Percentiles rank a stretch among this genome's conserved stretches.
Evolutionary conservation across 2,329 filamentous ascomycete genomes (phyloP).

Genomic region (Beauveria sp.): DNA sequence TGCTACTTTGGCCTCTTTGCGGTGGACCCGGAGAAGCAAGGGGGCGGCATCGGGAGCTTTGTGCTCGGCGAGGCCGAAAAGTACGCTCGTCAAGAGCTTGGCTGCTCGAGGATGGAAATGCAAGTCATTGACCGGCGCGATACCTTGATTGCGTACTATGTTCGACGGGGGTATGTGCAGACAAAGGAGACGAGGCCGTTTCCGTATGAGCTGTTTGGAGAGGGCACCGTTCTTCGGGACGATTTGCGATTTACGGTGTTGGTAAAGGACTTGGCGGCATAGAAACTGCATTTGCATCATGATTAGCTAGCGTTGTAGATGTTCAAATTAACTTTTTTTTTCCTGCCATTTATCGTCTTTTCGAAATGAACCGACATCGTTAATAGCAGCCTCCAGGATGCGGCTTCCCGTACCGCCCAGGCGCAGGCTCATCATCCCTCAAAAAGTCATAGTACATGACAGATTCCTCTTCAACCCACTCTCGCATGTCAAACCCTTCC

Average conservation of each 20-base stretch:
- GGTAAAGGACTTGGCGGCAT: constrained; percentile 27
- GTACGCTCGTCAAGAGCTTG: constrained; percentile 26
- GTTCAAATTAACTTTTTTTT: too few relatives aligned
- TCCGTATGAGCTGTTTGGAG: constrained; percentile 31
- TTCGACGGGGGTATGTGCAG: constrained; percentile 32
- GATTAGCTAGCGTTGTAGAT: neutral
- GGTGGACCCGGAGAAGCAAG: constrained; percentile 35
- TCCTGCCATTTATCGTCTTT: too few relatives aligned
- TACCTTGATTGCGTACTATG: constrained; percentile 40
- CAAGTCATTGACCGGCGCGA: constrained; percentile 33
- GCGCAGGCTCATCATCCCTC: constrained; percentile 5
- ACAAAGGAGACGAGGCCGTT: constrained; percentile 35
- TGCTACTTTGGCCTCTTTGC: constrained; percentile 43
- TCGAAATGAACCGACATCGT: neutral
- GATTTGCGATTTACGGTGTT: constrained; percentile 36
- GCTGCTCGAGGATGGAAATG: constrained; percentile 32
- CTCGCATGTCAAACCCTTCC: constrained; percentile 29
- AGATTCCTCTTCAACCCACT: constrained; percentile 27
- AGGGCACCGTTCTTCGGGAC: constrained; percentile 30
- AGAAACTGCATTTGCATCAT: neutral
- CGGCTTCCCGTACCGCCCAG: constrained; percentile 11
- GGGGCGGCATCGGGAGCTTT: constrained; percentile 34
- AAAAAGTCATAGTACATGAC: constrained; percentile 21
- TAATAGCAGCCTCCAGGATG: constrained; percentile 16
- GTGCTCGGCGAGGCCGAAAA: constrained; percentile 35